These are phyloP conservation scores for Mallotus repandus DNA, from an alignment of 441 rosid genomes.

Conservation along the genomic window DNA sequence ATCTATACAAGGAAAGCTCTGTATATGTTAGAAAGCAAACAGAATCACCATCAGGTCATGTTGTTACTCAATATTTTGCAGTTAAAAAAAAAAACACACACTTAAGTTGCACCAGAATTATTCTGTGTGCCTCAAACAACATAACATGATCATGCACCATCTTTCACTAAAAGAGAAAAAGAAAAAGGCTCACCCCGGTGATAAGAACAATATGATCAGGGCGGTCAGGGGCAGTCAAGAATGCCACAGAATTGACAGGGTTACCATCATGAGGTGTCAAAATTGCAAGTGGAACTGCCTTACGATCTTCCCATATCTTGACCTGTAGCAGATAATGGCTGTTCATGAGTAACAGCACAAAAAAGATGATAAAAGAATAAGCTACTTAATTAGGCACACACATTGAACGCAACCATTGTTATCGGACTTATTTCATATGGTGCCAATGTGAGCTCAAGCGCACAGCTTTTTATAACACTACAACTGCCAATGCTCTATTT, in stretches of 20 bases:
- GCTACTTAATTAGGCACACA: not conserved
- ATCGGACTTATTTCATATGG: not conserved
- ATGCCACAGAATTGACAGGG: constrained; percentile 75
- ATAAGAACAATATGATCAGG: constrained; percentile 86
- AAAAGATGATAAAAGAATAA: constrained; percentile 1
- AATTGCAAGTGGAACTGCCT: constrained; percentile 58
- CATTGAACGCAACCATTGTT: not conserved
- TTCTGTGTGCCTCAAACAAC: not conserved
- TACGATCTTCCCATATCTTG: constrained; percentile 91
- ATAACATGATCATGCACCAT: constrained; percentile 11
- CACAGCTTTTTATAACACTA: not conserved
- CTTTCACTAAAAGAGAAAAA: constrained; percentile 12
- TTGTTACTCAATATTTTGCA: not conserved
- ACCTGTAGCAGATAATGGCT: constrained; percentile 55
- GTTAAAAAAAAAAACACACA: not conserved
- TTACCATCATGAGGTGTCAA: constrained; percentile 85
- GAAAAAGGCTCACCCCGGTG: constrained; percentile 59
- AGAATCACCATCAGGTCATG: not conserved
- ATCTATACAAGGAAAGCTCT: not conserved
- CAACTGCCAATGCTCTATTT: not conserved
- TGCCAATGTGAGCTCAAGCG: not conserved
- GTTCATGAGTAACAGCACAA: constrained; percentile 11
- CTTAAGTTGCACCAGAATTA: constrained; percentile 11
- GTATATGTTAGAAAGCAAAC: not conserved
- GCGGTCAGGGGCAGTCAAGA: constrained; percentile 68